phyloP scores from a whole-genome alignment of 1,284 basidiomycete genomes.

The Ceratobasidium sp. region DNA sequence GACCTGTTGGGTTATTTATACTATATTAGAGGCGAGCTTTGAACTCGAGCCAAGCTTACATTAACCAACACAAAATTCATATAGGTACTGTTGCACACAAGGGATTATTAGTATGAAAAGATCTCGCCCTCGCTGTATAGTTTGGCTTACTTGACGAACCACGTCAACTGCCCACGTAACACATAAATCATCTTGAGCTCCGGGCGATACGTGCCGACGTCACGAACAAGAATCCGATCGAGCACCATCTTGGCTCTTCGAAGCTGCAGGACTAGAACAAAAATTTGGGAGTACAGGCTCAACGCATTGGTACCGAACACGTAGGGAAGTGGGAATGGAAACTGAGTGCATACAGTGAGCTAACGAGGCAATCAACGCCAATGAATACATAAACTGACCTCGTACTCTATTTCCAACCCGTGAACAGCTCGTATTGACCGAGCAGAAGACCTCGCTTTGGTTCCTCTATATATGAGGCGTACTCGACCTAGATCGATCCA shows the following conservation, averaged over 20 bases:
- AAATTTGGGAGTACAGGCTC: slow-evolving; percentile 70
- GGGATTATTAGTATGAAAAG: background rate
- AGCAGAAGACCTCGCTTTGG: slow-evolving; percentile 56
- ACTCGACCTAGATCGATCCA: slow-evolving; percentile 77
- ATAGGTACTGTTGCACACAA: slow-evolving; percentile 60
- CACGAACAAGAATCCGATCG: slow-evolving; percentile 69
- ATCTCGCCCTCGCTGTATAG: background rate
- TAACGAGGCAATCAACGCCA: background rate
- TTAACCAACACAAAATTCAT: slow-evolving; percentile 76
- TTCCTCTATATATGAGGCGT: slow-evolving; percentile 69
- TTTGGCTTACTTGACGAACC: slow-evolving; percentile 78
- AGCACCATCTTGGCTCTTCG: slow-evolving; percentile 72
- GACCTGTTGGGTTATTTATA: slow-evolving; percentile 56
- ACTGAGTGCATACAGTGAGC: background rate
- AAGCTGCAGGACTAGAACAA: slow-evolving; percentile 79
- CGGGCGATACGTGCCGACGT: slow-evolving; percentile 49
- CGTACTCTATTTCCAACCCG: slow-evolving; percentile 73
- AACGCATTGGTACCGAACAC: slow-evolving; percentile 69
- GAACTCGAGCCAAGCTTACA: slow-evolving; percentile 54
- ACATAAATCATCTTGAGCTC: slow-evolving; percentile 73
- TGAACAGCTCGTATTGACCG: slow-evolving; percentile 64
- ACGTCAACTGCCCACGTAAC: slow-evolving; percentile 73
- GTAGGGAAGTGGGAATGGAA: slow-evolving; percentile 70
- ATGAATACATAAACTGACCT: slow-evolving; percentile 49
- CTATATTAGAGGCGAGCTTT: slow-evolving; percentile 10